A percentile compares a stretch with the other conserved stretches of the same genome.
Conservation (phyloP, 495 filamentous ascomycete species). For the Sabuloglossum arenarium region DNA sequence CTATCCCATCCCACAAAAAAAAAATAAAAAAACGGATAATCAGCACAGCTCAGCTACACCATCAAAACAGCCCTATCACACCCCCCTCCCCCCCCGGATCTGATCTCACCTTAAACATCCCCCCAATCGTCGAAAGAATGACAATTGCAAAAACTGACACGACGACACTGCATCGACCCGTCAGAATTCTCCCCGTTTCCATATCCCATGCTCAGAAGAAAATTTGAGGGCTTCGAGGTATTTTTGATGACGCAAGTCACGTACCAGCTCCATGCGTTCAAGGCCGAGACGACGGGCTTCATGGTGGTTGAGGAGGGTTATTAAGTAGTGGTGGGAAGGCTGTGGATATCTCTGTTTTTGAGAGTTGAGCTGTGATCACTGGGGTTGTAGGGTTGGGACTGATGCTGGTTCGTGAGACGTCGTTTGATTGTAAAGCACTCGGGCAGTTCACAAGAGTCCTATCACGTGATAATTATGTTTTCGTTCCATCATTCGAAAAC, state of each 20-base stretch:
- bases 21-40: too few species aligned
- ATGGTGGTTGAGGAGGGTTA: conserved; percentile 29
- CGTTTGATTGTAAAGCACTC: too few species aligned
- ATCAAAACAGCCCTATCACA: too few species aligned
- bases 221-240: too few species aligned
- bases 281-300: conserved; percentile 76
- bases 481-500: neutral
- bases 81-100: too few species aligned
- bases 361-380: neutral
- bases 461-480: too few species aligned
- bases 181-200: too few species aligned
- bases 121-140: conserved; percentile 65
- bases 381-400: neutral
- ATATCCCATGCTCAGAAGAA: too few species aligned
- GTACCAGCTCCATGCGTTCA: conserved; percentile 91
- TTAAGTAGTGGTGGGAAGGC: neutral
- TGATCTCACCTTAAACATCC: conserved; percentile 56
- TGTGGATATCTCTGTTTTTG: too few species aligned
- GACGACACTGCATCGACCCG: conserved; percentile 37
- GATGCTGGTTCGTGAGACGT: too few species aligned
- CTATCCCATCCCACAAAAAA: too few species aligned
- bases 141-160: conserved; percentile 76
- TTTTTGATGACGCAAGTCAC: conserved; percentile 6
- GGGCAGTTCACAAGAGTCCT: neutral
- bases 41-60: too few species aligned